Base-by-base conservation (phyloP, 805 yeast genomes). In the Candida suzukii region DNA sequence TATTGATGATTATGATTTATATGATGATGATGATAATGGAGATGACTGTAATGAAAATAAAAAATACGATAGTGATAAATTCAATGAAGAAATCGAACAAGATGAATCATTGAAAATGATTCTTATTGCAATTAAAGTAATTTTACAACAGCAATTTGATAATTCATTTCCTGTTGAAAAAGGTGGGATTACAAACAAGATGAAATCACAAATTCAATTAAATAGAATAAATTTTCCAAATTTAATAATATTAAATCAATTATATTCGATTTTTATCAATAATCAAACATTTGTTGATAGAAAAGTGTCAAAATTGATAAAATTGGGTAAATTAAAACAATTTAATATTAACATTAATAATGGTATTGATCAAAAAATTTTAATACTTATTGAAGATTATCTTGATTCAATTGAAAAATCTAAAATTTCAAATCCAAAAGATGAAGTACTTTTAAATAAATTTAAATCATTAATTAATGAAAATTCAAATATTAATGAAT, bases 241-340 rank as follows among this genome's bases (percentile, higher is more conserved):
- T 10, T 46, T 73, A 29, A 57, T 73, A 9, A 62, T 75, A 1
- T 45, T 66, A 12, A 66, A 66, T 26, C 82, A 76, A 44, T 47
- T 78, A 4, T 77, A 77, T 48, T 60, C 80, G 1, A 48, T 76
- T 11, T 71, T 66, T 40, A 65, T 65, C 13, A 54, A 61, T 20
- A 59, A 65, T 33, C 75, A 77, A 46, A 74, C 82, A 0, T 67
- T 63, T 52, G 76, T 76, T 2, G 83, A 78, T 48, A 62, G 63
- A 30, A 60, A 59, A 36, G 52, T 76, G 1, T 73, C 69, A 41
- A 43, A 58, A 13, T 47, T 66, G 30, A 58, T 65, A 1, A 53
- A 67, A 31, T 47, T 56, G 17, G 73, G 75, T 0, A 39, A 46
- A 3, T 33, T 77, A 21, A 60, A 66, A 35, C 61, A 61, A 35